These are phyloP conservation scores for Xylariomycetidae sp. DNA, from an alignment of 2,329 filamentous ascomycete genomes.

Conservation along the genomic window DNA sequence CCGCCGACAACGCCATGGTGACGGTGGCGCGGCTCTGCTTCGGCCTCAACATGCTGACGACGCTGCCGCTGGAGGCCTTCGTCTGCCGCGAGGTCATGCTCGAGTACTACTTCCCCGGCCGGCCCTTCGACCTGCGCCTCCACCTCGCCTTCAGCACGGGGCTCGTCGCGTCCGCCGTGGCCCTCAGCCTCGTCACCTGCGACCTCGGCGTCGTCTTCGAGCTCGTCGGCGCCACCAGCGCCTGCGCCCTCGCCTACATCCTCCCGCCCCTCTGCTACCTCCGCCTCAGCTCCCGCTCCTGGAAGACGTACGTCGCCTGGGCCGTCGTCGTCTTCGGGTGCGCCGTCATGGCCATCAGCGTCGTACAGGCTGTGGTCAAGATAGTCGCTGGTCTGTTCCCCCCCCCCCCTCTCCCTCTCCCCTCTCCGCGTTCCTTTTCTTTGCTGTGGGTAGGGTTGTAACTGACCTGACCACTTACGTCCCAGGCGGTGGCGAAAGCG, in stretches of 20 bases:
- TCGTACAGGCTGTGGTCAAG: slow-evolving; percentile 68
- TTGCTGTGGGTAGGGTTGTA: too few relatives aligned
- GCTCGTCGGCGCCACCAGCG: slow-evolving; percentile 90
- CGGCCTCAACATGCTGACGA: slow-evolving; percentile 97
- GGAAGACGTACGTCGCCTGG: slow-evolving; percentile 68
- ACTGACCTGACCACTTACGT: too few relatives aligned
- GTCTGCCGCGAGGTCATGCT: slow-evolving; percentile 96
- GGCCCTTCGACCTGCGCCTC: slow-evolving; percentile 73
- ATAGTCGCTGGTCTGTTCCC: slow-evolving; percentile 47
- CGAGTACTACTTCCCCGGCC: slow-evolving; percentile 69
- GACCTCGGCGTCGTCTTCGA: slow-evolving; percentile 94
- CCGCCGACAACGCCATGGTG: slow-evolving; percentile 83
- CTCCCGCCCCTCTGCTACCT: slow-evolving; percentile 93
- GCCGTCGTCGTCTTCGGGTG: slow-evolving; percentile 74
- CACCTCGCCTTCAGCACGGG: slow-evolving; percentile 83
- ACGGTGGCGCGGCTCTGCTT: slow-evolving; percentile 94
- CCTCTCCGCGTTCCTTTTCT: slow-evolving; percentile 8
- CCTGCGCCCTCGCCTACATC: slow-evolving; percentile 91
- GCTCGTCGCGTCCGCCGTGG: slow-evolving; percentile 75
- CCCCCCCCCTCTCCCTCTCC: neutral
- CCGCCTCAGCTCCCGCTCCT: slow-evolving; percentile 75
- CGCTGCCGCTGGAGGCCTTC: slow-evolving; percentile 91
- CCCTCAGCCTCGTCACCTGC: slow-evolving; percentile 77
- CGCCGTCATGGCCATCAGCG: slow-evolving; percentile 74
- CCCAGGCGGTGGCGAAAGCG: slow-evolving; percentile 23